Evolutionary conservation across 805 yeast species (phyloP).

Genomic region (Yarrowia sp.): DNA sequence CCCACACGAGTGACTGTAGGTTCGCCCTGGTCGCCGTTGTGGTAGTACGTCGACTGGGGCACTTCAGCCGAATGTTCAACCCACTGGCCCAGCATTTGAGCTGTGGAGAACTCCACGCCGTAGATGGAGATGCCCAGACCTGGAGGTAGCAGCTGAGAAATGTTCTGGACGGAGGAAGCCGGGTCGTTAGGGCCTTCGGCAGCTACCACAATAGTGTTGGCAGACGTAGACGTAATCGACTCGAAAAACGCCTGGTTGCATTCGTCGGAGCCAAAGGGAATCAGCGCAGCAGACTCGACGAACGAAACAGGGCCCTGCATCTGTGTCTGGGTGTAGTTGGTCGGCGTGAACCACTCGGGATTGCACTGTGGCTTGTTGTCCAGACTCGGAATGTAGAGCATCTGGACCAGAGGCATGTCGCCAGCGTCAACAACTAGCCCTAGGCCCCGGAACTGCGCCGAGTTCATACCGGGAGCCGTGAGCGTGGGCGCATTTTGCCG

Average conservation of each 20-base stretch:
- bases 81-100: slow-evolving; percentile 1
- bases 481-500: neutral
- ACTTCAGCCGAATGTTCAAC: neutral
- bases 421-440: neutral
- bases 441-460: neutral
- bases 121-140: neutral
- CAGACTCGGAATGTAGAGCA: neutral
- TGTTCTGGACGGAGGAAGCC: neutral
- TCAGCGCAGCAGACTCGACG: neutral
- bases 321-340: neutral
- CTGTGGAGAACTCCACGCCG: slow-evolving; percentile 3
- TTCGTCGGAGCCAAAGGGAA: slow-evolving; percentile 6
- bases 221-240: neutral
- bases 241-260: slow-evolving; percentile 11
- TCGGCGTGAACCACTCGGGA: slow-evolving; percentile 1
- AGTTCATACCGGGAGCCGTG: neutral
- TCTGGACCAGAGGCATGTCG: neutral
- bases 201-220: neutral
- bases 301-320: neutral
- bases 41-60: neutral
- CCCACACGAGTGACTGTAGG: slow-evolving; percentile 1
- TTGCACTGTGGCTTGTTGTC: neutral
- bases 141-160: neutral
- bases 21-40: neutral
- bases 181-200: neutral